Conservation (phyloP, 164 flowering plant species). For the Chloranthus sessilifolius region DNA sequence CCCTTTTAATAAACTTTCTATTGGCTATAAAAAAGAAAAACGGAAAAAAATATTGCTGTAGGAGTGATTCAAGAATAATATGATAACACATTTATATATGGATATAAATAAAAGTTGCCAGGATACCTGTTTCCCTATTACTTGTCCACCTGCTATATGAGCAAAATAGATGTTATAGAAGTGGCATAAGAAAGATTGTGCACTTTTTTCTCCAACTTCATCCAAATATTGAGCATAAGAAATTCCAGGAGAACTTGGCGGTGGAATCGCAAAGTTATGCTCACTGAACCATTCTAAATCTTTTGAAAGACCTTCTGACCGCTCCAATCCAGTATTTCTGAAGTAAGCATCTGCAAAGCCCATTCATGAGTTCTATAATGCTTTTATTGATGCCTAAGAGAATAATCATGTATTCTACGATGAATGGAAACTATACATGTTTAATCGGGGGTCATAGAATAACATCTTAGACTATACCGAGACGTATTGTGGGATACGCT, state of each 20-base stretch:
- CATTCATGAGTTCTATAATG: neutral
- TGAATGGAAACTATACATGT: no score
- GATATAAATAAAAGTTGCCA: no score
- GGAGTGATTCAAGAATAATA: no score
- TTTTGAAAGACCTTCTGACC: conserved; percentile 45
- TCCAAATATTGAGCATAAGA: conserved; percentile 67
- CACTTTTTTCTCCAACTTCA: conserved; percentile 61
- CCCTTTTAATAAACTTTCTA: no score
- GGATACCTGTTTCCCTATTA: conserved; percentile 74
- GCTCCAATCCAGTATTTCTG: conserved; percentile 79
- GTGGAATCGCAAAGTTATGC: conserved; percentile 53
- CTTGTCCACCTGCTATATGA: conserved; percentile 89
- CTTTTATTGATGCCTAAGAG: neutral
- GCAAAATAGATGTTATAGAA: conserved; percentile 89
- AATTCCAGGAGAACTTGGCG: conserved; percentile 58
- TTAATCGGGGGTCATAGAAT: no score
- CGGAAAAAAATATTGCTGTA: no score
- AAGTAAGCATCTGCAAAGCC: conserved; percentile 65
- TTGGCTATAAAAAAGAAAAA: no score
- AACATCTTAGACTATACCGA: no score
- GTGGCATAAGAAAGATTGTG: conserved; percentile 73
- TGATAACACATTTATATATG: no score
- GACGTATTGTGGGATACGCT: no score
- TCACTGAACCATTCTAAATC: conserved; percentile 70
- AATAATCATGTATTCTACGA: no score